These are phyloP conservation scores for Artomyces pyxidatus DNA, from an alignment of 768 basidiomycete genomes.

Conservation along the genomic window DNA sequence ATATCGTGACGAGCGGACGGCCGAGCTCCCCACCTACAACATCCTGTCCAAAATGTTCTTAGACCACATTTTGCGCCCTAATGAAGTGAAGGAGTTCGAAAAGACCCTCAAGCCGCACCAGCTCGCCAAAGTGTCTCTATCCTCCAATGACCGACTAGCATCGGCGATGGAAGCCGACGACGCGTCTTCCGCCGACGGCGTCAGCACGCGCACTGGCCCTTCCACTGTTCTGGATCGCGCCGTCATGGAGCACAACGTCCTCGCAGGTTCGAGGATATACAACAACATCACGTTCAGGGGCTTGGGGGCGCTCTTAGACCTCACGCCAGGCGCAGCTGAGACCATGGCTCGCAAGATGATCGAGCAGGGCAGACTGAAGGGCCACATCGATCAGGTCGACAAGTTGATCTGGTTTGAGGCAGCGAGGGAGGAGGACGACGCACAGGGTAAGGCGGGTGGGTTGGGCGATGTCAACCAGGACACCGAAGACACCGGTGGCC, in stretches of 20 bases:
- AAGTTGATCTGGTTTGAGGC: conserved; percentile 91
- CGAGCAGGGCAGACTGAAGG: conserved; percentile 89
- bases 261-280: conserved; percentile 95
- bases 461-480: conserved; percentile 82
- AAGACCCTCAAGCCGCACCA: conserved; percentile 85
- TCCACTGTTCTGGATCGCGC: conserved; percentile 95
- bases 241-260: conserved; percentile 97
- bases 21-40: conserved; percentile 72
- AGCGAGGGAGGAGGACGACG: conserved; percentile 79
- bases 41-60: conserved; percentile 98
- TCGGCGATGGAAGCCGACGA: conserved; percentile 56
- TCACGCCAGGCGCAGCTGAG: conserved; percentile 90
- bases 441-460: conserved; percentile 91
- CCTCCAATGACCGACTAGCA: conserved; percentile 73
- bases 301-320: conserved; percentile 81
- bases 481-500: conserved; percentile 80
- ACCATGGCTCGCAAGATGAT: conserved; percentile 99
- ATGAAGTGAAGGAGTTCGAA: conserved; percentile 88
- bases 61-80: conserved; percentile 88
- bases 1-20: conserved; percentile 87
- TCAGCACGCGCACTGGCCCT: conserved; percentile 81
- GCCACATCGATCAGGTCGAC: conserved; percentile 93
- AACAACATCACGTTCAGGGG: conserved; percentile 96
- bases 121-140: conserved; percentile 83
- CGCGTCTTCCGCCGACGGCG: conserved; percentile 35